Conservation (phyloP, 1,139 yeast species). For the Hyphopichia buzzinii region DNA sequence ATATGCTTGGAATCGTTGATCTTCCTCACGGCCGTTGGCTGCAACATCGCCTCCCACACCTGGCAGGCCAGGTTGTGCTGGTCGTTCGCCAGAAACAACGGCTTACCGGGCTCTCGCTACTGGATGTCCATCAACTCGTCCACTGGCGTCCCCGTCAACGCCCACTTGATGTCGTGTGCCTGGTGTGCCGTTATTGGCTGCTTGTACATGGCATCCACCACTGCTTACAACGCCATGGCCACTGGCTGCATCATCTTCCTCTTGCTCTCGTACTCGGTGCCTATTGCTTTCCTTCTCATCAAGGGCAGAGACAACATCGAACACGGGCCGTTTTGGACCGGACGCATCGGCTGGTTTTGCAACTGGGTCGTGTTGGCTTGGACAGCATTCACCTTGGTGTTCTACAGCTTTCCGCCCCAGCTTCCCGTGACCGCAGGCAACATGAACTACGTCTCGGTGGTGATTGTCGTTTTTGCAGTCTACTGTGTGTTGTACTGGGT, state of each 20-base stretch:
- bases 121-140: constrained; percentile 30
- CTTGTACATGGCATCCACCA: constrained; percentile 41
- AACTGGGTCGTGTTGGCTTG: constrained; percentile 29
- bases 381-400: constrained; percentile 41
- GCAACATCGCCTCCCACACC: constrained; percentile 43
- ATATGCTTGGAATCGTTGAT: constrained; percentile 33
- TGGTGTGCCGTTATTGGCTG: constrained; percentile 39
- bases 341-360: constrained; percentile 21
- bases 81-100: constrained; percentile 75
- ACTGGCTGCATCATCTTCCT: constrained; percentile 37
- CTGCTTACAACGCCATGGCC: constrained; percentile 42
- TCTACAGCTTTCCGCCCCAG: constrained; percentile 44
- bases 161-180: constrained; percentile 34
- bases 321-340: constrained; percentile 53
- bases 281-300: constrained; percentile 28
- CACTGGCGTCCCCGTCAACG: constrained; percentile 35
- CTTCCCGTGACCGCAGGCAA: constrained; percentile 44
- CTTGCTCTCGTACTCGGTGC: constrained; percentile 34
- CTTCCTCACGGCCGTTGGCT: constrained; percentile 38
- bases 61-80: constrained; percentile 68
- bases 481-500: constrained; percentile 39
- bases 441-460: constrained; percentile 48
- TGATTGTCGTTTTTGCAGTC: constrained; percentile 30
- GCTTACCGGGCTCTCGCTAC: constrained; percentile 36
- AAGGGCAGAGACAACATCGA: constrained; percentile 35